Evolutionary conservation across 805 yeast genomes (phyloP), one percentile per base, ranked within the genome.

Genomic region (Candida hispaniensis): DNA sequence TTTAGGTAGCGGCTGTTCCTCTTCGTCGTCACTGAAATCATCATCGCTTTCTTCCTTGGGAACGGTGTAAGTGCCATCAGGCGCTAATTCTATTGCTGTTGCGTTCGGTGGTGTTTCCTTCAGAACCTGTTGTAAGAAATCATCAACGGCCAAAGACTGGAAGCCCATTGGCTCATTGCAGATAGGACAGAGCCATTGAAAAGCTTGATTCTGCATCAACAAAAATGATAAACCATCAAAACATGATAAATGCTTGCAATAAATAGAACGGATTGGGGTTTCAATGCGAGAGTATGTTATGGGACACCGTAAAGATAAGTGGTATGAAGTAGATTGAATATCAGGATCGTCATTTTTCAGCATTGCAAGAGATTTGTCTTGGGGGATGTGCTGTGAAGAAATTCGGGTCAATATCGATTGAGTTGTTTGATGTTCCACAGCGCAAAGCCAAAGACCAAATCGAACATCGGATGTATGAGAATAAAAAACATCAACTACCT

Each of bases 161-260:
- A 74, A 59, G 2, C 61, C 56, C 2, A 82, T 58, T 2, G 50
- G 50, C 4, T 56, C 59, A 42, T 69, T 69, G 52, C 98, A 91
- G 3, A 82, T 66, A 0, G 96, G 95, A 50, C 98, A 91, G 34
- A 60, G 59, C 96, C 96, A 88, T 0, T 80, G 71, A 0, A 94
- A 79, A 0, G 79, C 71, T 50, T 79, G 88, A 38, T 64, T 63
- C 52, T 88, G 97, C 26, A 85, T 64, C 48, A 73, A 70, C 7
- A 91, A 47, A 50, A 70, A 91, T 26, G 80, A 71, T 20, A 65
- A 54, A 0, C 81, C 86, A 56, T 91, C 98, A 53, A 86, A 82
- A 51, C 97, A 86, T 48, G 80, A 88, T 10, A 83, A 58, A 56
- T 91, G 98, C 20, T 67, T 60, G 57, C 98, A 91, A 29, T 56